Percentiles rank a stretch among this genome's conserved stretches.
These are phyloP conservation scores for Psilocybe cyanescens DNA, from an alignment of 768 basidiomycete genomes.

Conservation along the genomic window DNA sequence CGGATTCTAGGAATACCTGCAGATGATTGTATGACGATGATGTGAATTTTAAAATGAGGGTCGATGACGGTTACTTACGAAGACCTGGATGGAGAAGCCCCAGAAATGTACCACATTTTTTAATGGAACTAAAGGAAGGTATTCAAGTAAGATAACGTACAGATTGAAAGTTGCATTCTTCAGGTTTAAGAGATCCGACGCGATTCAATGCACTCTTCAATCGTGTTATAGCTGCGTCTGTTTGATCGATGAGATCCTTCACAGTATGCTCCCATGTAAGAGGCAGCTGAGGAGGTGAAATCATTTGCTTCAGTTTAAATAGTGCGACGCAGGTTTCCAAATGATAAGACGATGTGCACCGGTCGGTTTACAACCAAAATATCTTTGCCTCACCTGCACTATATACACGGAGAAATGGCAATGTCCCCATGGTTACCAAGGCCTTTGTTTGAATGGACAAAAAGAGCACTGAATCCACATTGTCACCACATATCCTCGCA, in stretches of 20 bases:
- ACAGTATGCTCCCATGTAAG: slow-evolving; percentile 69
- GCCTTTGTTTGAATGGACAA: too few species aligned
- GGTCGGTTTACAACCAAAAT: too few species aligned
- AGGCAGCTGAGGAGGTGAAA: slow-evolving; percentile 68
- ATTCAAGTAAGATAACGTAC: slow-evolving; percentile 40
- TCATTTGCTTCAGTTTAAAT: background rate
- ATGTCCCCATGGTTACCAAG: too few species aligned
- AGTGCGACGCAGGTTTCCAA: too few species aligned
- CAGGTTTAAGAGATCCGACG: slow-evolving; percentile 57
- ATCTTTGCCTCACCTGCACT: too few species aligned
- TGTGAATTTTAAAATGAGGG: background rate
- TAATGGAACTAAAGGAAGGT: too few species aligned
- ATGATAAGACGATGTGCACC: too few species aligned
- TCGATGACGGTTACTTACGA: slow-evolving; percentile 51
- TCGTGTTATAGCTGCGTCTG: slow-evolving; percentile 59
- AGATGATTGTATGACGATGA: slow-evolving; percentile 18
- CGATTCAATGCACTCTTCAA: slow-evolving; percentile 59
- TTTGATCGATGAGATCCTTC: slow-evolving; percentile 58
- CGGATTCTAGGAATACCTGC: slow-evolving; percentile 65
- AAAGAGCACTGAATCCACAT: too few species aligned
- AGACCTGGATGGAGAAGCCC: slow-evolving; percentile 51
- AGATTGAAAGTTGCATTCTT: slow-evolving; percentile 67
- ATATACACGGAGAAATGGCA: too few species aligned
- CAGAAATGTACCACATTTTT: too few species aligned
- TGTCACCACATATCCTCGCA: too few species aligned